phyloP scores from a whole-genome alignment of 2,329 filamentous ascomycete genomes.

The Xylaria digitata region DNA sequence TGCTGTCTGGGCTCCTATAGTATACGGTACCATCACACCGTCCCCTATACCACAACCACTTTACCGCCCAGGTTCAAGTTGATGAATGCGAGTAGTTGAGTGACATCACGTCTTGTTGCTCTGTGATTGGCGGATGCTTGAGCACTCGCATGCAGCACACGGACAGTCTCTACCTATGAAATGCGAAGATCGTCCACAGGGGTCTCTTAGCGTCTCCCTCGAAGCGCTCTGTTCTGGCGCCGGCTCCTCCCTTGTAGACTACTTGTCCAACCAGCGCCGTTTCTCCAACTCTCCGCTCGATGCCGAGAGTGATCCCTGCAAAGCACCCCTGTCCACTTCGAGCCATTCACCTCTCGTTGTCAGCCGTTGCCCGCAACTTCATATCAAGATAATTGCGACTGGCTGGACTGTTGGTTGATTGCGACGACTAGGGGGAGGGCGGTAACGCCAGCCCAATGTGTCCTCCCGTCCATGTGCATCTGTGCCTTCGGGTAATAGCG shows the following conservation, averaged over 20 bases:
- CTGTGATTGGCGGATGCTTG: conserved; percentile 55
- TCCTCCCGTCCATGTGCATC: conserved; percentile 19
- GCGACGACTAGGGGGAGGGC: conserved; percentile 41
- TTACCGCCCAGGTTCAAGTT: conserved; percentile 58
- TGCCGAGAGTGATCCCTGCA: conserved; percentile 35
- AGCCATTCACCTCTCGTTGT: conserved; percentile 24
- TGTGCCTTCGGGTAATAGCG: conserved; percentile 38
- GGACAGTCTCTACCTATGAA: conserved; percentile 51
- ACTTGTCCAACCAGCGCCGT: conserved; percentile 45
- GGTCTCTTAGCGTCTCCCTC: conserved; percentile 39
- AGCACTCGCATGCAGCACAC: conserved; percentile 43
- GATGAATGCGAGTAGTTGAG: conserved; percentile 54
- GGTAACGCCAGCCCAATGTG: conserved; percentile 18
- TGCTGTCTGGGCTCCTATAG: neutral
- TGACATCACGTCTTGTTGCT: conserved; percentile 53
- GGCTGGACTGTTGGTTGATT: conserved; percentile 40
- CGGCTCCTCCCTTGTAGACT: conserved; percentile 39
- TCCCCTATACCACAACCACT: neutral
- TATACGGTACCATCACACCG: neutral
- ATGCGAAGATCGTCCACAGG: conserved; percentile 48
- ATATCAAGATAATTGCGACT: conserved; percentile 41
- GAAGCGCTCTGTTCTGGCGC: conserved; percentile 47
- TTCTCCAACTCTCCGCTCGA: conserved; percentile 45
- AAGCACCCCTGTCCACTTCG: conserved; percentile 25
- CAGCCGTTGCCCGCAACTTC: conserved; percentile 43